Evolutionary conservation across 2,329 filamentous ascomycete genomes (phyloP), one percentile per base, ranked within the genome.

Genomic region (Sporothrix pallida): DNA sequence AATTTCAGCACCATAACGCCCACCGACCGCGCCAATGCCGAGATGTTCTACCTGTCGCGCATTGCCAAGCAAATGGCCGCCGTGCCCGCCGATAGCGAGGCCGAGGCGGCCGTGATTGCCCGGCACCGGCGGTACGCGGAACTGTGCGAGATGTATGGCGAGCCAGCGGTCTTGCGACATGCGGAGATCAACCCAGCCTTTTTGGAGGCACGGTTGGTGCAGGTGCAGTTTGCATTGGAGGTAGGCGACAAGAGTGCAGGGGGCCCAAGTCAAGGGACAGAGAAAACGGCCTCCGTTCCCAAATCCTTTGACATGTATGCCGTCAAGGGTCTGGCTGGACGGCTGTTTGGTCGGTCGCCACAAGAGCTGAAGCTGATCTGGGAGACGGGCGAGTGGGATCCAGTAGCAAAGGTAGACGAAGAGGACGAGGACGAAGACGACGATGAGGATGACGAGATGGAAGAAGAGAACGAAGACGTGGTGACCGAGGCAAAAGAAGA

Each of bases 351-450:
- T 0, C 77, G 92, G 12, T 82, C 86, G 65, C 92, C 94, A 0
- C 84, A 93, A 75, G 83, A 83, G 58, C 83, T 95, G 75, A 87
- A 86, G 56, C 81, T 98, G 68, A 83, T 96, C 0, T 97, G 93
- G 92, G 94, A 97, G 83, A 97, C 94, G 9, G 93, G 93, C 23
- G 95, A 98, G 81, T 93, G 92, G 89, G 94, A 97, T 81, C 93
- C 93, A 0, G 90, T 94, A 0, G 87, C 87, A 9, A 86, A 88
- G 75, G 88, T 89, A 77, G 86, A 90, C 75, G 86, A 88, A 4
- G 86, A 87, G 44, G 89, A 62, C 5, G 86, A 87, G 7, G 85
- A 87, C 44, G 84, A 86, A 20, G 56, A 72, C 15, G 20, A 75
- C 73, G 63, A 70, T 17, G 50, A 60, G 13, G 31, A 60, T 23